Evolutionary conservation across 2,329 filamentous ascomycete genomes (phyloP).

Genomic region (Parafenestella ontariensis): DNA sequence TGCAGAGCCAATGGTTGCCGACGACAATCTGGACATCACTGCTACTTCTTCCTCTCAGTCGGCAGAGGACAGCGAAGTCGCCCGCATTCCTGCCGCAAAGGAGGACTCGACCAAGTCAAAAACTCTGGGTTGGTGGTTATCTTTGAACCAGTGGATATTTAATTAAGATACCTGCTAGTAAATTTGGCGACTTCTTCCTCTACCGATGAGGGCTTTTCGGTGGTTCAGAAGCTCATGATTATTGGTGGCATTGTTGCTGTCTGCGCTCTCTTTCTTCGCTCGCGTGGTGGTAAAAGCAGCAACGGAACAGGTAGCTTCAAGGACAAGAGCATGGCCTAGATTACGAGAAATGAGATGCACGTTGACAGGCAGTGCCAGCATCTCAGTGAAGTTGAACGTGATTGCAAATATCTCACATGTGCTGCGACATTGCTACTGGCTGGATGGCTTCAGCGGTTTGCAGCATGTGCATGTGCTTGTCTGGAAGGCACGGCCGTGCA

Average conservation of each 20-base stretch:
- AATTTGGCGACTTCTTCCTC: constrained; percentile 22
- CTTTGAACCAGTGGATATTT: too few relatives aligned
- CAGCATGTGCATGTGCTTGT: constrained; percentile 12
- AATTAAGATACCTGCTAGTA: too few relatives aligned
- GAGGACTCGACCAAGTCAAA: constrained; percentile 25
- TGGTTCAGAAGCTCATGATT: constrained; percentile 55
- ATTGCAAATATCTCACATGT: not conserved
- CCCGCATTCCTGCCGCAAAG: constrained; percentile 33
- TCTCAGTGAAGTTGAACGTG: not conserved
- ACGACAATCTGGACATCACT: constrained; percentile 53
- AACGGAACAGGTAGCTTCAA: constrained; percentile 28
- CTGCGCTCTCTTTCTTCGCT: constrained; percentile 51
- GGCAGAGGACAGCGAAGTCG: constrained; percentile 20
- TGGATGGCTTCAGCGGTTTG: not conserved
- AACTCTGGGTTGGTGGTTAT: constrained; percentile 24
- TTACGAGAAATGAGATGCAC: constrained; percentile 13
- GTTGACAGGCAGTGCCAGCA: not conserved
- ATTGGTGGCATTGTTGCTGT: constrained; percentile 52
- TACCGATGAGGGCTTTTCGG: constrained; percentile 49
- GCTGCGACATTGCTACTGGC: not conserved
- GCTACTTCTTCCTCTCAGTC: constrained; percentile 14
- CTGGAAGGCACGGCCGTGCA: constrained; percentile 2
- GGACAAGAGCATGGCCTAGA: constrained; percentile 52
- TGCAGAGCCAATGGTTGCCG: constrained; percentile 50
- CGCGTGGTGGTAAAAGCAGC: constrained; percentile 32